Base-by-base conservation (phyloP, 768 basidiomycete genomes). In the Pilatotrama ljubarskyi region DNA sequence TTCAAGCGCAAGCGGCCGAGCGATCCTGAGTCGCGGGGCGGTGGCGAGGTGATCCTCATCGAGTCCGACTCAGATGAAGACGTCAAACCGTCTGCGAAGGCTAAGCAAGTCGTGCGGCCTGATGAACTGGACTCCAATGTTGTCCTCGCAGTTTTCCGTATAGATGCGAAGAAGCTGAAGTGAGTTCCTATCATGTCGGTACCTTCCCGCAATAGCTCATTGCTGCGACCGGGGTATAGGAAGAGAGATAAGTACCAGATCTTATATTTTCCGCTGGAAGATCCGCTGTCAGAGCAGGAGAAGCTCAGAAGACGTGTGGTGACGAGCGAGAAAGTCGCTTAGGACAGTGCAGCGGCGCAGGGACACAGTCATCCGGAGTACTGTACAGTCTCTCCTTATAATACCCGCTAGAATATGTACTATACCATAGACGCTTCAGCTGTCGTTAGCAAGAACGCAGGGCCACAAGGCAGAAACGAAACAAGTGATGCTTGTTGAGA, bases 261-360 rank as follows among this genome's bases (percentile, higher is more conserved):
- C 17, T 77, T 97, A 29, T 89, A 86, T 67, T 94, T 95, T 66
- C 88, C 91, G 1, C 81, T 94, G 74, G 80, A 77, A 0, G 75
- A 79, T 1, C 85, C 90, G 6, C 73, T 94, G 50, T 79, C 79
- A 2, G 80, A 83, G 13, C 52, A 68, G 24, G 82, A 93, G 68
- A 82, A 78, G 59, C 66, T 61, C 48, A 62, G 64, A 43, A 76
- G 82, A 55, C 86, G 79, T 68, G 76, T 79, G 5, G 81, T 91
- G 22, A 82, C 69, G 2, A 86, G 88, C 60, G 76, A 73, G 52
- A 76, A 72, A 55, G 64, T 73, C 43, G 67, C 63, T 11, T 59
- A 51, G 44, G 5, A 32, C 10, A 4, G 10, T 4, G 29, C 29
- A 10, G 29, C 29, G 29, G 10, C 29, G 10, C 10, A 5, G 4